Base-by-base conservation (phyloP, 768 basidiomycete species). In the Mycena polygramma region DNA sequence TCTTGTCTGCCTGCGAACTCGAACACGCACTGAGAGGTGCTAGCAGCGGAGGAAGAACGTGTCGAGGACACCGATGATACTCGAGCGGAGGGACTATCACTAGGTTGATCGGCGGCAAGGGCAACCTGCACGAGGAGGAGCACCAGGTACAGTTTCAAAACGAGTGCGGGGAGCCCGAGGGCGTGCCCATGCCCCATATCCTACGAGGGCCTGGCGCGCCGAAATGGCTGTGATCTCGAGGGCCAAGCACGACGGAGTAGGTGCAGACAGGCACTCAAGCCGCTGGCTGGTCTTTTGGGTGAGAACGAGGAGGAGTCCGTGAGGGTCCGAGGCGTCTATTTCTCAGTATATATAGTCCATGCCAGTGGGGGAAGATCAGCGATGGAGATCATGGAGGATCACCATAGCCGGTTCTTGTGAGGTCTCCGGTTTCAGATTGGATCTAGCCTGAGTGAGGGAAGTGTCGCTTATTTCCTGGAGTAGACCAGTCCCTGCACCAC, bases 151-250 rank as follows among this genome's bases (percentile, higher is more conserved):
- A 64, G 36, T 53, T 69, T 69, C 14, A 48, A 58, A 64, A 64
- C 15, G 51, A 69, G 57, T 17, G 68, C 39, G 13, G 54, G 24
- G n/a, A n/a, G n/a, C n/a, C n/a, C n/a, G 49, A 53, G 57, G 51
- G 41, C 57, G 39, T 36, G 63, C 45, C 68, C 62, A 63, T 64
- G 62, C 22, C 68, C 24, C 62, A 64, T 69, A 63, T 51, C 57
- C 68, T n/a, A 45, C 35, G 45, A n/a, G 51, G 41, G 46, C 46
- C 43, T 49, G 43, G 55, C 36, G 61, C 37, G 19, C 37, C 35
- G 39, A 39, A 39, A 39, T 39, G 39, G 13, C 39, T 39, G 7
- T 39, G 39, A 7, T 39, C 13, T 39, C 39, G n/a, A n/a, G n/a
- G 39, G 7, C 13, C 7, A 39, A 7, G 39, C 13, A 37, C 26